Evolutionary conservation across 768 basidiomycete species (phyloP).

Genomic region (Hysterangium stoloniferum): DNA sequence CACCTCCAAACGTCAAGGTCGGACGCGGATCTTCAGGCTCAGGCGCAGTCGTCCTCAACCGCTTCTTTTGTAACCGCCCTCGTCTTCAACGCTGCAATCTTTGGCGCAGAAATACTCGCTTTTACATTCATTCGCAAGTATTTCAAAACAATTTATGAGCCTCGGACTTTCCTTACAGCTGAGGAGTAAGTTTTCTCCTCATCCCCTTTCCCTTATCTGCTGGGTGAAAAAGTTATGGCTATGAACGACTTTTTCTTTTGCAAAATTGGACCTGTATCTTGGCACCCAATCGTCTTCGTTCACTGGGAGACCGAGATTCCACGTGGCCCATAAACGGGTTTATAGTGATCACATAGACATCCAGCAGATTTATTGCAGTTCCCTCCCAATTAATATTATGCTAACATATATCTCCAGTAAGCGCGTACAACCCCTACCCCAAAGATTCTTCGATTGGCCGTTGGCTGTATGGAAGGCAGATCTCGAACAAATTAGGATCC

Average conservation of each 20-base stretch:
- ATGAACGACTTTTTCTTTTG: neutral
- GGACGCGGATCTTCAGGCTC: too few relatives aligned
- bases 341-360: too few relatives aligned
- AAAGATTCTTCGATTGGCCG: slow-evolving; percentile 57
- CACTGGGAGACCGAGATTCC: neutral
- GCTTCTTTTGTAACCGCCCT: slow-evolving; percentile 78
- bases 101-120: slow-evolving; percentile 56
- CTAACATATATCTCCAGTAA: slow-evolving; percentile 46
- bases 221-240: too few relatives aligned
- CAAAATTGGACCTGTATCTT: neutral
- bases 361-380: too few relatives aligned
- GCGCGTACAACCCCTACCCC: slow-evolving; percentile 46
- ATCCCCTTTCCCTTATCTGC: slow-evolving; percentile 5
- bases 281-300: neutral
- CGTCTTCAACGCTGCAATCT: slow-evolving; percentile 70
- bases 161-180: slow-evolving; percentile 60
- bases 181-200: slow-evolving; percentile 29
- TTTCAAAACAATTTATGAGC: slow-evolving; percentile 88
- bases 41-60: slow-evolving; percentile 58
- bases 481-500: slow-evolving; percentile 49
- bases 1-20: too few relatives aligned
- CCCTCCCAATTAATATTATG: too few relatives aligned
- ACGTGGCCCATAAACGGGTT: too few relatives aligned
- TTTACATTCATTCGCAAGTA: slow-evolving; percentile 81
- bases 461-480: slow-evolving; percentile 53